Evolutionary conservation across 2,329 filamentous ascomycete species (phyloP), one percentile per base, ranked within the genome.

Genomic region (Huntiella abstrusa): DNA sequence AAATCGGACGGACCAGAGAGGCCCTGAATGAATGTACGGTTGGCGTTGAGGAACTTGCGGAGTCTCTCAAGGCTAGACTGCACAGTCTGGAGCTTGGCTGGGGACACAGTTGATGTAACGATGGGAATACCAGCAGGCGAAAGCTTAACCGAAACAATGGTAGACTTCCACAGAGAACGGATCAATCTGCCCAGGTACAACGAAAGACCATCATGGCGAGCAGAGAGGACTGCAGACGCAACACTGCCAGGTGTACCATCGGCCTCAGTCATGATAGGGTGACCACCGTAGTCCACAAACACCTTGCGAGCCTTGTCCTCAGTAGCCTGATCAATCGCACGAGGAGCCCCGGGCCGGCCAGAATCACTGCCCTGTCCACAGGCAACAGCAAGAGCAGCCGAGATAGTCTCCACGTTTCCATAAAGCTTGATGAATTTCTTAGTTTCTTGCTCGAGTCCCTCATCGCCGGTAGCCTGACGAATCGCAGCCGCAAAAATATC

Each of bases 231-330:
- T 38, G 96, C 86, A 28, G 80, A 81, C 48, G 96, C 88, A 8
- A 87, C 75, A 0, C 79, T 77, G 4, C 81, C 70, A 3, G 76
- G 68, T 33, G 76, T 75, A 51, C 86, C 86, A 51, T 78, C 74
- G 6, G 71, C 73, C 57, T 94, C 85, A 15, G 84, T 81, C 52
- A 93, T 69, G 4, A 78, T 81, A 1, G 91, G 83, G 55, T 86
- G 83, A 28, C 91, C 91, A 43, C 91, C 91, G 59, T 82, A 87
- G 54, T 93, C 87, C 48, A 96, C 86, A 59, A 95, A 96, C 1
- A 82, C 81, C 52, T 83, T 80, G 49, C 85, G 76, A 3, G 88
- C 91, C 51, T 80, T 75, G 54, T 94, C 86, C 41, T 93, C 70
- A 1, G 93, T 85, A 33, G 85, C 75, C 10, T 87, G 83, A 55